Conservation (phyloP, 371 early-diverging fungal genomes). For the Conidiobolus coronatus region DNA sequence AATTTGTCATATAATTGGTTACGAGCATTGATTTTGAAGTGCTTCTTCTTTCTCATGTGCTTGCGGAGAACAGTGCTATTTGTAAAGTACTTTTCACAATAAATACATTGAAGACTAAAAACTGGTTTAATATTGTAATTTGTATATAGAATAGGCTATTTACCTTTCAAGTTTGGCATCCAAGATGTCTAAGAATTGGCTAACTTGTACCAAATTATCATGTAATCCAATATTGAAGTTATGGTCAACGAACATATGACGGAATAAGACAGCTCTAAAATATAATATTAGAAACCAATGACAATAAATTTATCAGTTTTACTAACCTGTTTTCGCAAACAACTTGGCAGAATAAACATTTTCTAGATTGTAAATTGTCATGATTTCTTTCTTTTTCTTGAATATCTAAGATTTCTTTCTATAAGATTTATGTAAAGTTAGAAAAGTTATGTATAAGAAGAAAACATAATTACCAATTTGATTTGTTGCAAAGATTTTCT, state of each 20-base stretch:
- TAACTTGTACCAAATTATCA: slow-evolving; percentile 72
- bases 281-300: not conserved
- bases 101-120: slow-evolving; percentile 61
- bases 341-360: slow-evolving; percentile 82
- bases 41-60: slow-evolving; percentile 97
- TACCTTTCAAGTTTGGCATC: slow-evolving; percentile 48
- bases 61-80: slow-evolving; percentile 68
- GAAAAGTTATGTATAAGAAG: not conserved
- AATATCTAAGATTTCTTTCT: slow-evolving; percentile 42
- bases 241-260: slow-evolving; percentile 80
- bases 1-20: slow-evolving; percentile 83
- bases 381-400: slow-evolving; percentile 60
- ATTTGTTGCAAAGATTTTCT: slow-evolving; percentile 47
- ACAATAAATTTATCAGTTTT: not conserved
- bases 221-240: slow-evolving; percentile 85
- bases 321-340: slow-evolving; percentile 31
- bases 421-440: slow-evolving; percentile 1
- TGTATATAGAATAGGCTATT: not conserved
- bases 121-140: not conserved
- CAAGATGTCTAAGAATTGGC: slow-evolving; percentile 60
- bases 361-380: slow-evolving; percentile 38
- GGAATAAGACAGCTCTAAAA: slow-evolving; percentile 32
- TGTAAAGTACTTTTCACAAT: slow-evolving; percentile 86
- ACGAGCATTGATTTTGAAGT: slow-evolving; percentile 77
- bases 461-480: slow-evolving; percentile 23